Evolutionary conservation across 1,139 yeast genomes (phyloP).

Genomic region (Debaryomyces subglobosus): DNA sequence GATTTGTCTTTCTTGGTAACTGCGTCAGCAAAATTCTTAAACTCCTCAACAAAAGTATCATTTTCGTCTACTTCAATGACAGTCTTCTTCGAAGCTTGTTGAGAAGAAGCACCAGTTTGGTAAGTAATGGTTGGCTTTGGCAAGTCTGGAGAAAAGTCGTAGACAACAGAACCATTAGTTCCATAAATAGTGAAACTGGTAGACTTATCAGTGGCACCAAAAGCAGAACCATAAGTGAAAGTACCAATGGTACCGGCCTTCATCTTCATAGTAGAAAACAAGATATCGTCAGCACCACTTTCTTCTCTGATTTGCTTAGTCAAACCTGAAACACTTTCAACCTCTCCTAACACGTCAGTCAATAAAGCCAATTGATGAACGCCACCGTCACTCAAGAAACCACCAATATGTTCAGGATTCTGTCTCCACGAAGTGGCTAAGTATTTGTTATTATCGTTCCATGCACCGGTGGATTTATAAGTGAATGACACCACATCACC

Average conservation of each 20-base stretch:
- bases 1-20: constrained; percentile 65
- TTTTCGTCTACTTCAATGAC: constrained; percentile 64
- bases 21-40: constrained; percentile 73
- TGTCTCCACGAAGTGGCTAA: constrained; percentile 80
- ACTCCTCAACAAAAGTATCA: constrained; percentile 57
- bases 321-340: constrained; percentile 67
- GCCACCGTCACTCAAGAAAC: constrained; percentile 90
- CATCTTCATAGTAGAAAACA: constrained; percentile 68
- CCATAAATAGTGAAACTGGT: constrained; percentile 74
- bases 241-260: constrained; percentile 76
- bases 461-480: constrained; percentile 82
- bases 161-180: constrained; percentile 68
- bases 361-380: constrained; percentile 90
- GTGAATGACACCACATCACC: constrained; percentile 79
- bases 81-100: constrained; percentile 45
- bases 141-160: constrained; percentile 61
- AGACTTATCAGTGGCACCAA: constrained; percentile 78
- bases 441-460: constrained; percentile 65
- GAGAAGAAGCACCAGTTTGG: constrained; percentile 50
- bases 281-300: constrained; percentile 80
- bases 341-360: constrained; percentile 79
- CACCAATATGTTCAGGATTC: constrained; percentile 89
- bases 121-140: constrained; percentile 47
- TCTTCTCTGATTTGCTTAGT: constrained; percentile 74
- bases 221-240: constrained; percentile 88